These are phyloP conservation scores for Xylaria sp. DNA, from an alignment of 2,329 filamentous ascomycete species.

Conservation along the genomic window DNA sequence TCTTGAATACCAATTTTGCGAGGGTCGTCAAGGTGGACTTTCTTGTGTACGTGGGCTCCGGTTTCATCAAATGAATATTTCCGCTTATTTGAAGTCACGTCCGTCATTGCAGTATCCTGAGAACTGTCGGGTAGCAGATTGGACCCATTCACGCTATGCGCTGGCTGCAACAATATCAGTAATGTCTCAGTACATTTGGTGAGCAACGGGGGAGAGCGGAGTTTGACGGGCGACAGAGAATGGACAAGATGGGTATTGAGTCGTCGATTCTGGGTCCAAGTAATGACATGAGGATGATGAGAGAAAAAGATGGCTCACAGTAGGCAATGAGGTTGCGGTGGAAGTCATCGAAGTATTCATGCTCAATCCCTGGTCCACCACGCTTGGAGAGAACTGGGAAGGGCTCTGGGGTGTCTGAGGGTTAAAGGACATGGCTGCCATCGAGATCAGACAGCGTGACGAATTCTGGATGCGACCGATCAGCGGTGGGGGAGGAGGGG, in stretches of 20 bases:
- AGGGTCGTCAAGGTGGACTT: conserved; percentile 67
- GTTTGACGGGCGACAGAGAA: background rate
- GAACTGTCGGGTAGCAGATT: conserved; percentile 51
- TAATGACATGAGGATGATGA: background rate
- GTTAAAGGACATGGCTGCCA: conserved; percentile 71
- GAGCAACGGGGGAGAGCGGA: background rate
- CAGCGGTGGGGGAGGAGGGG: conserved; percentile 12
- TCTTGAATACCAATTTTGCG: conserved; percentile 70
- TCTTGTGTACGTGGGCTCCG: conserved; percentile 68
- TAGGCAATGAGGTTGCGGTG: conserved; percentile 65
- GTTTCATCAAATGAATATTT: conserved; percentile 68
- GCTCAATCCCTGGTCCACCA: conserved; percentile 62
- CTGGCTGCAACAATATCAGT: conserved; percentile 41
- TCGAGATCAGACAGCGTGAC: conserved; percentile 44
- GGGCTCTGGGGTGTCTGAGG: conserved; percentile 75
- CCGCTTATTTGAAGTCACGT: conserved; percentile 68
- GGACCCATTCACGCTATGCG: conserved; percentile 47
- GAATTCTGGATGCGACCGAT: conserved; percentile 26
- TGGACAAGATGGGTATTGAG: background rate
- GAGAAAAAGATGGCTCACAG: conserved; percentile 46
- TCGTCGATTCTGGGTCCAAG: background rate
- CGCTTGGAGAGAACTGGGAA: conserved; percentile 68
- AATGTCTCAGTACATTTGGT: background rate
- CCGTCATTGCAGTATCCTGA: conserved; percentile 58
- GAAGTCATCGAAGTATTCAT: conserved; percentile 63